Evolutionary conservation across 1,284 basidiomycete species (phyloP).

Genomic region (Ustilago cynodontis): DNA sequence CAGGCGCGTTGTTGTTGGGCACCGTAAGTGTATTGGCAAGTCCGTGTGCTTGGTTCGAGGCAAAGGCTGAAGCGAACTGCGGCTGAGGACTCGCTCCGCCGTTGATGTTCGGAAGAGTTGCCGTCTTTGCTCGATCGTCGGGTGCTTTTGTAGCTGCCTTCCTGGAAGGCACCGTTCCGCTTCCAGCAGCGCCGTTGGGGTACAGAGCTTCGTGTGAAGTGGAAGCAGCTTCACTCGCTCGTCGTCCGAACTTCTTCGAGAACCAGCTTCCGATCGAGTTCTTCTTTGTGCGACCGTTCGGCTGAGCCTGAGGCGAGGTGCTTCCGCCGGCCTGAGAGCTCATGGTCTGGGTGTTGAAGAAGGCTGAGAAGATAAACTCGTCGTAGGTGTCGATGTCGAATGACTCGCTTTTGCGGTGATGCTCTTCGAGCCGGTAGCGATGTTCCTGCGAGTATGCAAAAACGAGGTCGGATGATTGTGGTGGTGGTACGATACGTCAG

Average conservation of each 20-base stretch:
- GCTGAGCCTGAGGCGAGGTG: conserved; percentile 20
- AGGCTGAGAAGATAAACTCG: not conserved
- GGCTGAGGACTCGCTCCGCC: conserved; percentile 15
- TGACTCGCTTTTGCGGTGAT: no score
- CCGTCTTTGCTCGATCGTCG: conserved; percentile 18
- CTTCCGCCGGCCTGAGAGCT: conserved; percentile 8
- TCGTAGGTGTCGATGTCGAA: no score
- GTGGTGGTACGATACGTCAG: not conserved
- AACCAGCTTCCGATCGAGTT: conserved; percentile 58
- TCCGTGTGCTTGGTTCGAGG: conserved; percentile 30
- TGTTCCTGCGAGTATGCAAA: not conserved
- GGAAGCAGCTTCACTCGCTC: conserved; percentile 33
- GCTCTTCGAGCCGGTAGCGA: no score
- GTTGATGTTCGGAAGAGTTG: conserved; percentile 22
- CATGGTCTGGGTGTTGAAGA: not conserved
- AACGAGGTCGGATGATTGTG: not conserved
- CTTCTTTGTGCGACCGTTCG: conserved; percentile 35
- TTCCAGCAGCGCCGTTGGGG: conserved; percentile 5
- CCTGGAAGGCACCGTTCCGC: conserved; percentile 13
- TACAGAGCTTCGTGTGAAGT: not conserved
- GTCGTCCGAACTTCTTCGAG: conserved; percentile 53
- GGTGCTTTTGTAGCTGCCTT: conserved; percentile 13
- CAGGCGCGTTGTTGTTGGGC: conserved; percentile 13
- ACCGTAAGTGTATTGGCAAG: conserved; percentile 52
- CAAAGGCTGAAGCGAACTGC: conserved; percentile 30